These are phyloP conservation scores for Halenospora varia DNA, from an alignment of 495 filamentous ascomycete species.

Conservation along the genomic window DNA sequence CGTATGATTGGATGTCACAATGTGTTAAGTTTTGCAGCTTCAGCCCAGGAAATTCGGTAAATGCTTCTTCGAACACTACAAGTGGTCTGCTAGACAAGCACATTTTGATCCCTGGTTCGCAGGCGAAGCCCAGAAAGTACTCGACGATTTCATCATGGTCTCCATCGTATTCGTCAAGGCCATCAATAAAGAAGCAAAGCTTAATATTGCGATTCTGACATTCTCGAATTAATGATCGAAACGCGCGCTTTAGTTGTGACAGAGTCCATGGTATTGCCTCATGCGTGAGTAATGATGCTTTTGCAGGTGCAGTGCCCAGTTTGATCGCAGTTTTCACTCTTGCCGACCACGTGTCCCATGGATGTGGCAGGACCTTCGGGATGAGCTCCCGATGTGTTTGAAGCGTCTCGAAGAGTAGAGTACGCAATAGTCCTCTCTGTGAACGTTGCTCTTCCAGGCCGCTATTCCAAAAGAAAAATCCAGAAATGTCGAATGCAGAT, in stretches of 20 bases:
- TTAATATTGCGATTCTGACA: slow-evolving; percentile 2
- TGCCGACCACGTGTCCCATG: background rate
- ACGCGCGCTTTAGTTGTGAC: background rate
- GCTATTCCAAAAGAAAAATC: slow-evolving; percentile 40
- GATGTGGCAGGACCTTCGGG: background rate
- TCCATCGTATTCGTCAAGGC: slow-evolving; percentile 34
- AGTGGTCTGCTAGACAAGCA: slow-evolving; percentile 37
- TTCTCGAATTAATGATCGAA: background rate
- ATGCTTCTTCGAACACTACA: slow-evolving; percentile 38
- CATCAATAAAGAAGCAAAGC: slow-evolving; percentile 31
- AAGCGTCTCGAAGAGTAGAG: slow-evolving; percentile 37
- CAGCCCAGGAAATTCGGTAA: slow-evolving; percentile 24
- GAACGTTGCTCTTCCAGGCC: slow-evolving; percentile 37
- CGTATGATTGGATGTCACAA: slow-evolving; percentile 23
- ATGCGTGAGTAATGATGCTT: background rate
- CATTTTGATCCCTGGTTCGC: slow-evolving; percentile 23
- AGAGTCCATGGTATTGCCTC: background rate
- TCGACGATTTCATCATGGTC: slow-evolving; percentile 25
- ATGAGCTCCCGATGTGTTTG: slow-evolving; percentile 6
- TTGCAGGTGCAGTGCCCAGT: background rate
- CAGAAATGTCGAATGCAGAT: slow-evolving; percentile 12
- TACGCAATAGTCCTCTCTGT: slow-evolving; percentile 35
- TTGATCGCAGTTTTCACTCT: background rate
- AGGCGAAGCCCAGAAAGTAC: slow-evolving; percentile 22
- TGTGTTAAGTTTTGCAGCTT: slow-evolving; percentile 26